Conservation (phyloP, 2,329 filamentous ascomycete genomes). For the Thielaviopsis ethacetica region DNA sequence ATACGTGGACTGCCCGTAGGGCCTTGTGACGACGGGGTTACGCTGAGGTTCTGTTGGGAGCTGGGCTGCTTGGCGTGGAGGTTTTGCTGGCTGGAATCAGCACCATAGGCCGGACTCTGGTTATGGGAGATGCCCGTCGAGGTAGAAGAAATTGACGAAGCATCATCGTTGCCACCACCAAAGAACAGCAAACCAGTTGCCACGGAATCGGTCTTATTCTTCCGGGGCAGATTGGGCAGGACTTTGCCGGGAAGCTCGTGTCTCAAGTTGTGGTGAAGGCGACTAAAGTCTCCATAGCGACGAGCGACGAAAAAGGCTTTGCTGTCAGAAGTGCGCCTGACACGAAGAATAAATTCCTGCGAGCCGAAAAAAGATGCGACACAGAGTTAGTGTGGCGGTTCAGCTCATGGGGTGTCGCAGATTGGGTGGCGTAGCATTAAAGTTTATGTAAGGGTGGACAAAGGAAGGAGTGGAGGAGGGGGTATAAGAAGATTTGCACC, state of each 20-base stretch:
- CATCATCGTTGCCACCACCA: constrained; percentile 51
- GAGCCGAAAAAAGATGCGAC: neutral
- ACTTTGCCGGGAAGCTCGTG: constrained; percentile 83
- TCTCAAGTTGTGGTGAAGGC: constrained; percentile 62
- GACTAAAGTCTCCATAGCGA: constrained; percentile 75
- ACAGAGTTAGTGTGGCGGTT: neutral
- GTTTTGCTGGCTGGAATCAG: neutral
- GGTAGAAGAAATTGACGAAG: constrained; percentile 62
- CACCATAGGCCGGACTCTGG: neutral
- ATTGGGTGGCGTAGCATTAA: neutral
- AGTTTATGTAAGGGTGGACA: neutral
- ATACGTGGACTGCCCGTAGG: neutral
- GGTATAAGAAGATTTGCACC: neutral
- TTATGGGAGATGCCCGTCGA: constrained; percentile 44
- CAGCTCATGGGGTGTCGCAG: neutral
- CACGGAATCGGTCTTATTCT: constrained; percentile 71
- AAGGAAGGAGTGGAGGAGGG: neutral
- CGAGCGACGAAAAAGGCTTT: constrained; percentile 62
- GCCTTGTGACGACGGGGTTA: neutral
- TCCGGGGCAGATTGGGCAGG: constrained; percentile 70
- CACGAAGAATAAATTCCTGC: constrained; percentile 76
- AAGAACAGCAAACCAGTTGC: constrained; percentile 39
- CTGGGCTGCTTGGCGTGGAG: neutral
- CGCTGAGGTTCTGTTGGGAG: neutral
- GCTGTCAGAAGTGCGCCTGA: constrained; percentile 59